Base-by-base conservation (phyloP, 208 protist species). In the Crithidia fasciculata region DNA sequence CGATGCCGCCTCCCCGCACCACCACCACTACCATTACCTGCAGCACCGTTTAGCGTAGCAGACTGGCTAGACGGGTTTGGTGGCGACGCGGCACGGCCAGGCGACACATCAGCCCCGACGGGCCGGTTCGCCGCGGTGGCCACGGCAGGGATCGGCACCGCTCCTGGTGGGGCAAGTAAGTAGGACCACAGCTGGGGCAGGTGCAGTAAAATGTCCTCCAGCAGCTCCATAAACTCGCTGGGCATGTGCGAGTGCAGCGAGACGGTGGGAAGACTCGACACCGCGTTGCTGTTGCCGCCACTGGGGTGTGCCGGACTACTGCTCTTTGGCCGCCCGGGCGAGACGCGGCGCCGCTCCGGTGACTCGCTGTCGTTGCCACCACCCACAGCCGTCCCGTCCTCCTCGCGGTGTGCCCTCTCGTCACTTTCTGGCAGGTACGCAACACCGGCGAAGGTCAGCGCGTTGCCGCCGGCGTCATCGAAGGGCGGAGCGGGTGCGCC, bases 121-220 rank as follows among this genome's bases (percentile, higher is more conserved):
- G 45, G 7, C 6, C 64, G 64, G 40, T 49, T 69, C n/a, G 41
- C 37, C 16, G 64, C 64, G 10, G 64, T 15, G 39, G 64, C 43
- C 36, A 71, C 65, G 2, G 72, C 40, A 28, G 60, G 64, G 5
- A 43, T 3, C 54, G 50, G 37, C 39, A 74, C 8, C n/a, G 41
- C 54, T 6, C 54, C 59, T 10, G 65, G 44, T 2, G 55, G 63
- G 1, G 60, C 15, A 13, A 75, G 19, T 4, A 75, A 43, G 18
- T 56, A 43, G 5, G 65, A 49, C 56, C 69, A 73, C 28, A 80
- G 45, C 37, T 58, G 66, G 4, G 84, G 81, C 6, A 86, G 56
- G n/a, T 72, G 79, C 54, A 94, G 90, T 18, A 96, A 75, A 10
- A 93, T 61, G 3, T 80, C 72, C 57, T 90, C 88, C 7, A 93